Conservation (phyloP, 2,329 filamentous ascomycete genomes). For the Sarocladium strictum region DNA sequence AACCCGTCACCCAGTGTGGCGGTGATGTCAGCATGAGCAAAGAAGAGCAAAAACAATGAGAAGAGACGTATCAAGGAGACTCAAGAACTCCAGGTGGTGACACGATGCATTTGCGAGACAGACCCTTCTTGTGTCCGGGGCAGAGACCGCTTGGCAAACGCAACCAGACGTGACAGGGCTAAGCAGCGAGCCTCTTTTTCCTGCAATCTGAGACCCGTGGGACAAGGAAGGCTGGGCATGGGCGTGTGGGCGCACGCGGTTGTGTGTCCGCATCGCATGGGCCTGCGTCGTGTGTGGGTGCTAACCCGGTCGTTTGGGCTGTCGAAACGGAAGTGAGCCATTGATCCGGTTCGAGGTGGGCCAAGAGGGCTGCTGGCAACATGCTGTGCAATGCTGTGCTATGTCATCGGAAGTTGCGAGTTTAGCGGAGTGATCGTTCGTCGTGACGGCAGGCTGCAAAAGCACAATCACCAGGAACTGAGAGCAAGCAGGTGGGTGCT, state of each 20-base stretch:
- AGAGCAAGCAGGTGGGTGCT: background rate
- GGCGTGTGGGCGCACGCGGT: too few relatives aligned
- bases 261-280: background rate
- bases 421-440: too few relatives aligned
- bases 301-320: background rate
- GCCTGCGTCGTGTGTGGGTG: background rate
- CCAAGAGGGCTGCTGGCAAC: background rate
- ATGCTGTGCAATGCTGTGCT: background rate
- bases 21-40: background rate
- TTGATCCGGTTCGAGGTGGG: background rate
- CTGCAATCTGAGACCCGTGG: background rate
- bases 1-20: background rate
- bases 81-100: background rate
- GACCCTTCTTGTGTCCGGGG: background rate
- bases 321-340: conserved; percentile 7
- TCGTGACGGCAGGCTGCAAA: background rate
- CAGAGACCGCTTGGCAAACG: background rate
- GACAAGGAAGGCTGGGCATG: background rate
- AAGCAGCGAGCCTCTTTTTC: background rate
- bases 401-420: background rate
- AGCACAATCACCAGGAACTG: background rate
- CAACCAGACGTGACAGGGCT: background rate
- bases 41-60: background rate
- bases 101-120: conserved; percentile 1
- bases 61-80: background rate